Evolutionary conservation across 345 rosid genomes (phyloP).

Genomic region (Gossypioides kirkii): DNA sequence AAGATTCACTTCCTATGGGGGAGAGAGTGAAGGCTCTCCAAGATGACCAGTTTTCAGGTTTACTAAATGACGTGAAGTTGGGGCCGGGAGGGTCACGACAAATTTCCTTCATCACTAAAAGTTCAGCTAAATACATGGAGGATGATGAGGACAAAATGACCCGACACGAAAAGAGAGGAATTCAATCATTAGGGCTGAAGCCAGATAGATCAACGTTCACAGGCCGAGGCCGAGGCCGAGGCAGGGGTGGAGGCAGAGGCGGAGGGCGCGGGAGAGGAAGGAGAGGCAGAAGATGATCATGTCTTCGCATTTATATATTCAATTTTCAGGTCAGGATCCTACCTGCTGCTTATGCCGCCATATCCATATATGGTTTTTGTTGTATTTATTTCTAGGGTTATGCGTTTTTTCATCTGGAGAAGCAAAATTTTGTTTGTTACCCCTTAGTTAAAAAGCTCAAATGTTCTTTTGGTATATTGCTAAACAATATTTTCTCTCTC

Average conservation of each 20-base stretch:
- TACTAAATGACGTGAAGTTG: conserved; percentile 47
- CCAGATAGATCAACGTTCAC: conserved; percentile 36
- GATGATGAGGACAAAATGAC: conserved; percentile 44
- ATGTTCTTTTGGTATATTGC: not conserved
- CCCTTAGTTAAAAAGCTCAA: not conserved
- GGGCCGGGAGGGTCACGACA: conserved; percentile 93
- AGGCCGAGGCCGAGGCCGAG: conserved; percentile 45
- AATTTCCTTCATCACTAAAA: conserved; percentile 64
- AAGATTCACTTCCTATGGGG: conserved; percentile 70
- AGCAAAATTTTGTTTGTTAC: not conserved
- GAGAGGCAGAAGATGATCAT: conserved; percentile 27
- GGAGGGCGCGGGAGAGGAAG: conserved; percentile 35
- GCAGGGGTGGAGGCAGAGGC: conserved; percentile 31
- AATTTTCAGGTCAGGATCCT: not conserved
- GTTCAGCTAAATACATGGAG: conserved; percentile 54
- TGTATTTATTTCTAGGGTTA: not conserved
- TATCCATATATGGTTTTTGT: not conserved
- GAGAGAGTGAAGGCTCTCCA: conserved; percentile 71
- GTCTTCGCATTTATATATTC: not conserved
- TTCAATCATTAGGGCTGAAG: conserved; percentile 72
- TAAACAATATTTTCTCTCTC: not conserved
- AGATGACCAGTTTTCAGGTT: conserved; percentile 31
- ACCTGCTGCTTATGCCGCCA: not conserved
- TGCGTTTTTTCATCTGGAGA: not conserved
- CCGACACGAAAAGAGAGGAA: conserved; percentile 56